Conservation (phyloP, 495 filamentous ascomycete genomes). For the Mycothermus thermophilus region DNA sequence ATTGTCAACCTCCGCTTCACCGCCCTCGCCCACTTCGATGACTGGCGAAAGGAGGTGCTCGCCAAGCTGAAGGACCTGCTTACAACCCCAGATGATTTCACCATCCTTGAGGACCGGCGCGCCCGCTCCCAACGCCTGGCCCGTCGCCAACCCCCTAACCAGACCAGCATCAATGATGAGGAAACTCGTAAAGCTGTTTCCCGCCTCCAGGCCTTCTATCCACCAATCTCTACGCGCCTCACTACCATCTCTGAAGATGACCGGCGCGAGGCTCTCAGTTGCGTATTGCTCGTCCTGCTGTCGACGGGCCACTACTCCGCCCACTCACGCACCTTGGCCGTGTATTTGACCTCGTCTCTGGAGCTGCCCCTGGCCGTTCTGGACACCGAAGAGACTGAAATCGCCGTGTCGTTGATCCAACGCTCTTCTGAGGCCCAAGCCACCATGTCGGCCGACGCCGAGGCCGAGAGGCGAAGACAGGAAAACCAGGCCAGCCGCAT, state of each 20-base stretch:
- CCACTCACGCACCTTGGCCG: slow-evolving; percentile 52
- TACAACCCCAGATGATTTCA: slow-evolving; percentile 20
- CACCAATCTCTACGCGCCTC: slow-evolving; percentile 33
- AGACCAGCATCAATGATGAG: slow-evolving; percentile 3
- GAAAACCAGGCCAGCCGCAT: slow-evolving; percentile 46
- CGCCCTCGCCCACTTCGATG: slow-evolving; percentile 27
- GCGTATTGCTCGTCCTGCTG: slow-evolving; percentile 53
- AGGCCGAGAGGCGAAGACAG: slow-evolving; percentile 51
- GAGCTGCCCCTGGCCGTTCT: slow-evolving; percentile 44
- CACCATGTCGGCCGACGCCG: slow-evolving; percentile 50
- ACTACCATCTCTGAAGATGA: slow-evolving; percentile 26
- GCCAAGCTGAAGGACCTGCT: slow-evolving; percentile 26
- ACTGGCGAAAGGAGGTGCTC: slow-evolving; percentile 25
- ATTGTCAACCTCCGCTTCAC: slow-evolving; percentile 21
- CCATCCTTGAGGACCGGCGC: slow-evolving; percentile 23
- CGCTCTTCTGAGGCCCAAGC: slow-evolving; percentile 16
- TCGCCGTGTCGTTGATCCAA: slow-evolving; percentile 58
- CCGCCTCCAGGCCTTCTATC: slow-evolving; percentile 27
- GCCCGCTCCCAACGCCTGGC: slow-evolving; percentile 19
- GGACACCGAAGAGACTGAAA: slow-evolving; percentile 52
- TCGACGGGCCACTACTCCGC: slow-evolving; percentile 61
- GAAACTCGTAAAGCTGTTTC: slow-evolving; percentile 15
- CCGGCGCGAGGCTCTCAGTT: slow-evolving; percentile 37
- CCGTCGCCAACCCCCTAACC: slow-evolving; percentile 1
- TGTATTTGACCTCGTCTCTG: slow-evolving; percentile 51